Evolutionary conservation across 768 basidiomycete species (phyloP), one percentile per base, ranked within the genome.

Genomic region (Lactifluus piperatus): DNA sequence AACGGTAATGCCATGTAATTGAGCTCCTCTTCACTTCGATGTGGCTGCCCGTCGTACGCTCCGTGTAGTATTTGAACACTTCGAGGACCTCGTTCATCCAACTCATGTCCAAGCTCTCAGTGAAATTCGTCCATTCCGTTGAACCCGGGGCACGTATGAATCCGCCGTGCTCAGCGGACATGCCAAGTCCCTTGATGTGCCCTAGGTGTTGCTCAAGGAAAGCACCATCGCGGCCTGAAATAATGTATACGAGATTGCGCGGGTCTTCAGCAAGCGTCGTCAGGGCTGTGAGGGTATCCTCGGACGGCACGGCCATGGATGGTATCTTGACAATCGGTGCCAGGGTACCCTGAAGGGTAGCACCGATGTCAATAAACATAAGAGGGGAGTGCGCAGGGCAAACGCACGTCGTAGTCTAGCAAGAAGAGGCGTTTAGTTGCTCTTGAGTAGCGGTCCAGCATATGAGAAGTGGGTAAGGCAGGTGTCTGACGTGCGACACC

Each of bases 1-100:
- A 81, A 46, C 95, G 82, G 74, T 97, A 97, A 74, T 99, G 95
- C 95, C 95, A 98, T 44, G 94, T 97, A 70, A 99, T 90, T 60
- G 88, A 88, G 68, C 91, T 92, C 80, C 94, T 94, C 83, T 99
- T 99, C 71, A 87, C 77, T 78, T 99, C 95, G 60, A 98, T 92
- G 67, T 89, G 87, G 64, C 89, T 88, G n/a, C 95, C 95, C 36
- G 92, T 91, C 66, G 95, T 99, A 52, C 95, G 78, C 82, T 95
- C 94, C 18, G 92, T 95, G 73, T 95, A 95, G 74, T 95, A 98
- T 72, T 81, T 82, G 74, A 99, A 99, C 51, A 99, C 86, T 75
- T 97, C 93, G 66, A 86, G 82, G 30, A 97, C 95, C 74, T 99
- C 95, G 53, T 73, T 76, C 89, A 95, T 93, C 95, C 95, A 99